phyloP scores from a whole-genome alignment of 2,329 filamentous ascomycete species.

The Hymenoscyphus fraxineus region DNA sequence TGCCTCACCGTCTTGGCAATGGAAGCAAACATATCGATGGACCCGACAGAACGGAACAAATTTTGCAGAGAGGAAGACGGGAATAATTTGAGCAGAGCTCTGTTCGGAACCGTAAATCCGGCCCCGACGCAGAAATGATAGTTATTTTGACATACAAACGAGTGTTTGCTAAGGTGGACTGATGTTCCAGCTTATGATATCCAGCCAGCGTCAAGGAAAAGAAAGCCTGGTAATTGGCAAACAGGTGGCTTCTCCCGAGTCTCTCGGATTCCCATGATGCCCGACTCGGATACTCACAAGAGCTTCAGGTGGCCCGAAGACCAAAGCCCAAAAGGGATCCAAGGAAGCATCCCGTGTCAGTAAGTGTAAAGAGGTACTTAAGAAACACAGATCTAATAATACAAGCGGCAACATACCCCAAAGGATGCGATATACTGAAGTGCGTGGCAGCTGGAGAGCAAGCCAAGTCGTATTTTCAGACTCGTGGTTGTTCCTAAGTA shows the following conservation, averaged over 20 bases:
- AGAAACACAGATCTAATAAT: slow-evolving; percentile 13
- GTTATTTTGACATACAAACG: neutral
- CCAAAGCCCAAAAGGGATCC: slow-evolving; percentile 3
- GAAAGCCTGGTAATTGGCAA: neutral
- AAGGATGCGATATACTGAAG: slow-evolving; percentile 11
- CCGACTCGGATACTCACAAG: slow-evolving; percentile 1
- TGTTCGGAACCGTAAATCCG: neutral
- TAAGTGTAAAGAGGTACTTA: slow-evolving; percentile 5
- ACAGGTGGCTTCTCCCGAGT: neutral
- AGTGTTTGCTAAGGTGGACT: slow-evolving; percentile 3
- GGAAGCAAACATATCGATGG: slow-evolving; percentile 9
- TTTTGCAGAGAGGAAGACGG: neutral
- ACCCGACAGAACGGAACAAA: slow-evolving; percentile 25
- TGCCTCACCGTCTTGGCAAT: slow-evolving; percentile 25
- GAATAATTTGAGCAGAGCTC: neutral
- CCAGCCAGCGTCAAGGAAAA: neutral
- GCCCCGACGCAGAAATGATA: neutral
- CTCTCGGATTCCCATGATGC: neutral
- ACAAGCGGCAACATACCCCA: neutral
- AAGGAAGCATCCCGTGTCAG: neutral
- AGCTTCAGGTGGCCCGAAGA: neutral
- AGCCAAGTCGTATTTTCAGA: slow-evolving; percentile 27
- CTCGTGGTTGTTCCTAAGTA: slow-evolving; percentile 15
- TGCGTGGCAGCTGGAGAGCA: slow-evolving; percentile 32
- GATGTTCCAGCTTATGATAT: neutral